Evolutionary conservation across 352 stramenopile genomes (phyloP), one percentile per base, ranked within the genome.

Genomic region (Phytophthora sp.): DNA sequence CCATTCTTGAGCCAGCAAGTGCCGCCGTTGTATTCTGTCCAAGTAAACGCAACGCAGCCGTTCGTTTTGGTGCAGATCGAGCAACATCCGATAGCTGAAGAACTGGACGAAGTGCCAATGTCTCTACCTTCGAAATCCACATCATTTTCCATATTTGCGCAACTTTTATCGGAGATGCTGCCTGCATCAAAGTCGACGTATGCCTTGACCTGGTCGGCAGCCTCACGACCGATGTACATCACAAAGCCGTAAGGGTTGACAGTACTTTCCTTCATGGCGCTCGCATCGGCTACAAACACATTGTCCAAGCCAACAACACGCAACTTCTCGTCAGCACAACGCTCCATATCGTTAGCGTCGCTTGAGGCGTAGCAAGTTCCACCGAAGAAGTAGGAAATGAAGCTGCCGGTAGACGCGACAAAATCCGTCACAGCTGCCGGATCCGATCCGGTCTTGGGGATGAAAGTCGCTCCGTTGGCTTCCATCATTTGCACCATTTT

Each of bases 191-290:
- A 60, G 24, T 16, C 24, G 12, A 87, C 52, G 38, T 74, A 79
- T 3, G 26, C 50, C 45, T 83, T 66, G 13, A 73, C 81, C n/a
- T 82, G 74, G 5, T 72, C 62, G 1, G 64, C 82, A n/a, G 73
- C 77, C 36, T 92, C 74, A 3, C 69, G 70, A 15, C 84, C 80
- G n/a, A 86, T 66, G 69, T 93, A 89, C 78, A 89, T 90, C n/a
- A 91, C 71, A 53, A 90, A 89, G 3, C 73, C 83, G 61, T 90
- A 91, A 27, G 80, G 82, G 45, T 84, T 88, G 30, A 80, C 71
- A 0, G 84, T 90, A 11, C 80, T 84, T 4, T 88, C 80, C 12
- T 64, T 62, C 80, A 89, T 89, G 15, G 77, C 66, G 39, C 68
- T 85, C 1, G 72, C 79, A 31, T 93, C 84, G 1, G 66, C 73